phyloP scores from a whole-genome alignment of 495 filamentous ascomycete genomes.

The Aspergillus haitiensis region DNA sequence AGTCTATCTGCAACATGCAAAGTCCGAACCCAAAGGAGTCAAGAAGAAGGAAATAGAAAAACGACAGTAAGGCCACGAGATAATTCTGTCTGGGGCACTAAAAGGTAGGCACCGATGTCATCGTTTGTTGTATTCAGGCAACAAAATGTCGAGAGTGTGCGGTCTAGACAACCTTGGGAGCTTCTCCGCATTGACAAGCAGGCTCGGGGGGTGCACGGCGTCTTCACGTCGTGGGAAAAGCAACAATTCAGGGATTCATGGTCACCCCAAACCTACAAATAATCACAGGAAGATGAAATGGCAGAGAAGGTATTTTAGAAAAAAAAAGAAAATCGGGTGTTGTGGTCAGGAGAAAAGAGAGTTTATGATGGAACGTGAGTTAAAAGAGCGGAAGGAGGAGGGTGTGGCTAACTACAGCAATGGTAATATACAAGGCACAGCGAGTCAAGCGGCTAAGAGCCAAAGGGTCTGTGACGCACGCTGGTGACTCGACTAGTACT shows the following conservation, averaged over 20 bases:
- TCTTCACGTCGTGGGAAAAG: conserved; percentile 30
- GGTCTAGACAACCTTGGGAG: conserved; percentile 38
- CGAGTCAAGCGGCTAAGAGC: conserved; percentile 15
- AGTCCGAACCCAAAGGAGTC: conserved; percentile 5
- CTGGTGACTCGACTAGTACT: conserved; percentile 32
- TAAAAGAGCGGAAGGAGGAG: conserved; percentile 49
- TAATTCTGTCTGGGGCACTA: conserved; percentile 20
- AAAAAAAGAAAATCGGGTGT: conserved; percentile 26
- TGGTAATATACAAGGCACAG: conserved; percentile 15
- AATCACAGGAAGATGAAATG: conserved; percentile 3
- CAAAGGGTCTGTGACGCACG: conserved; percentile 34
- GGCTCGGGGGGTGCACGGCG: conserved; percentile 30
- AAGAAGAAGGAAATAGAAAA: conserved; percentile 16
- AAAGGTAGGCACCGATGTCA: conserved; percentile 29
- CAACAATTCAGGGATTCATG: conserved; percentile 27
- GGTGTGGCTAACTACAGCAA: conserved; percentile 4
- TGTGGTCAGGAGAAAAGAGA: conserved; percentile 23
- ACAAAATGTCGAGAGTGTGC: conserved; percentile 29
- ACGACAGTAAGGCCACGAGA: conserved; percentile 3
- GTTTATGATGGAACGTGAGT: conserved; percentile 25
- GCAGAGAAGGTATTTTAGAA: conserved; percentile 4
- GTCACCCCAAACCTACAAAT: conserved; percentile 8
- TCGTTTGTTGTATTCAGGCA: conserved; percentile 32
- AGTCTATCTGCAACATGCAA: conserved; percentile 1
- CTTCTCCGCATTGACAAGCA: conserved; percentile 48